phyloP scores from a whole-genome alignment of 75 land plant species.

The Selaginella moellendorffii region DNA sequence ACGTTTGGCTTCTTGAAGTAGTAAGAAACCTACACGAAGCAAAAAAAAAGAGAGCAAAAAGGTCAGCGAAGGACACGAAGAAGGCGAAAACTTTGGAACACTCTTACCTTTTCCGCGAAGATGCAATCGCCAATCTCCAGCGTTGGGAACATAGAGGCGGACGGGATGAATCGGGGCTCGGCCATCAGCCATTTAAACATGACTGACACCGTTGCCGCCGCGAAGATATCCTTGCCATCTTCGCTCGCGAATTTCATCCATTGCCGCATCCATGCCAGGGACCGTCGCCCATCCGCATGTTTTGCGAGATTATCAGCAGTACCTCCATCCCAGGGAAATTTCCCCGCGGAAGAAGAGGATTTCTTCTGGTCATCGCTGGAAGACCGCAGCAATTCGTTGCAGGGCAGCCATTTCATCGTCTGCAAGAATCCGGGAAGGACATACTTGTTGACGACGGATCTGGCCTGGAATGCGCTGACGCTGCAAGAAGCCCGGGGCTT shows the following conservation, averaged over 20 bases:
- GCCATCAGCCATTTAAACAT: not conserved
- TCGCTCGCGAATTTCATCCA: not conserved
- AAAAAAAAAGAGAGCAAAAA: not conserved
- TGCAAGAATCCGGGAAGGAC: not conserved
- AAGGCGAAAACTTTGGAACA: not conserved
- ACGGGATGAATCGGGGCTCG: conserved; percentile 3
- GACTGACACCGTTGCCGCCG: conserved; percentile 1
- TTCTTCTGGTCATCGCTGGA: too few relatives aligned
- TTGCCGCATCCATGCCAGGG: not conserved
- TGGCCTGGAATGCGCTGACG: too few relatives aligned
- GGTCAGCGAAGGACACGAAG: not conserved
- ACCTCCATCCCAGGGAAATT: too few relatives aligned
- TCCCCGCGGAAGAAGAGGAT: too few relatives aligned
- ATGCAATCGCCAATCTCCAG: conserved; percentile 1
- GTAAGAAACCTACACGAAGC: not conserved
- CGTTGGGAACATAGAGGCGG: conserved; percentile 1
- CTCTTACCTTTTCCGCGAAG: not conserved
- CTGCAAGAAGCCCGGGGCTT: too few relatives aligned
- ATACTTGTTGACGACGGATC: too few relatives aligned
- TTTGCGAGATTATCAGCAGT: too few relatives aligned
- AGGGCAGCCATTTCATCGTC: not conserved
- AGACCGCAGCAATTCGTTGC: not conserved
- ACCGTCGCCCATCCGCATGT: too few relatives aligned
- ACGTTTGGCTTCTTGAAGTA: conserved; percentile 5
- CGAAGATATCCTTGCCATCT: conserved; percentile 3